phyloP scores from a whole-genome alignment of 192 early-diverging fungal genomes.

The Entophlyctis luteolus region DNA sequence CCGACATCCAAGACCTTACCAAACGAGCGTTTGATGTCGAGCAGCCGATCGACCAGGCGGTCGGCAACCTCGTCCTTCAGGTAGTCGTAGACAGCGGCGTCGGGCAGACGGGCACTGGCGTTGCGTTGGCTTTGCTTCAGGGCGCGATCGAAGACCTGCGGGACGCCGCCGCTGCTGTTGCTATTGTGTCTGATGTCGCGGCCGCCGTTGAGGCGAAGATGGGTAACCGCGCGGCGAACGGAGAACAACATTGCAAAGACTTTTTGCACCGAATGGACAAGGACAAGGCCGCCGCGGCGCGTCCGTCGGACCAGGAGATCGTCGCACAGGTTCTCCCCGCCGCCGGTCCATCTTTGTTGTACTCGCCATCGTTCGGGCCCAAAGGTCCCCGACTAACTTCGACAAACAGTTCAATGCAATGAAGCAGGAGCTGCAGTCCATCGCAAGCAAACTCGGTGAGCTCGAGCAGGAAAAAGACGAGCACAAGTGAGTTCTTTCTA shows the following conservation, averaged over 20 bases:
- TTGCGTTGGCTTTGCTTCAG: slow-evolving; percentile 76
- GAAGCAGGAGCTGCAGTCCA: slow-evolving; percentile 76
- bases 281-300: slow-evolving; percentile 18
- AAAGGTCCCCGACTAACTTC: background rate
- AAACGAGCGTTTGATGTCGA: slow-evolving; percentile 90
- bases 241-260: too few species aligned
- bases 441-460: slow-evolving; percentile 90
- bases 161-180: background rate
- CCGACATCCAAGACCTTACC: slow-evolving; percentile 84
- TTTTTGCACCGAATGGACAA: too few species aligned
- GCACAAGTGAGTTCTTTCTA: slow-evolving; percentile 67
- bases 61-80: slow-evolving; percentile 86
- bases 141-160: slow-evolving; percentile 71
- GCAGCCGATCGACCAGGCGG: slow-evolving; percentile 78
- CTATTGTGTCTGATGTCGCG: background rate
- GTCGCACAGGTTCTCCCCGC: slow-evolving; percentile 41
- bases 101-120: slow-evolving; percentile 53
- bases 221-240: background rate
- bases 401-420: slow-evolving; percentile 56
- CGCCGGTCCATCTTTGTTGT: background rate
- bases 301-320: slow-evolving; percentile 59
- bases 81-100: slow-evolving; percentile 79
- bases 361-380: background rate
- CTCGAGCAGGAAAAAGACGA: slow-evolving; percentile 90
- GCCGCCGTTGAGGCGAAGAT: background rate